phyloP scores from a whole-genome alignment of 306 rosid genomes.

The Cucurbita pepo region DNA sequence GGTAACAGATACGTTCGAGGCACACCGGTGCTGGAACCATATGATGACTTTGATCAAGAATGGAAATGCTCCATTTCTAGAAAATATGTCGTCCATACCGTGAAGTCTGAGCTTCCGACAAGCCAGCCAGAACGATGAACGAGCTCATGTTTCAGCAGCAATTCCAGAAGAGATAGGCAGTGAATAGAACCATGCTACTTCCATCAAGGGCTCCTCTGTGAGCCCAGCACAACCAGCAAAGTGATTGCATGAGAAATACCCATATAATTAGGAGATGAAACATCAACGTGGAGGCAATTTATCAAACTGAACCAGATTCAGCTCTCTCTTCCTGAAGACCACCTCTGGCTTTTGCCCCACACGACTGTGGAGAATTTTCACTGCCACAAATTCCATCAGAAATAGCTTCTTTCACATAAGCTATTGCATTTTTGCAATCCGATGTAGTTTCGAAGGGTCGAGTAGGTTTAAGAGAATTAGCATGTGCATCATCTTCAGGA shows the following conservation, averaged over 20 bases:
- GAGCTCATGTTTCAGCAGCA: constrained; percentile 1
- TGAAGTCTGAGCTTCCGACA: not conserved
- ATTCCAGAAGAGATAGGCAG: not conserved
- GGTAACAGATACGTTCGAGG: not conserved
- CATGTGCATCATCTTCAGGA: constrained; percentile 8
- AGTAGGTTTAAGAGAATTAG: constrained; percentile 17
- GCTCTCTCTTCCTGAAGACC: constrained; percentile 15
- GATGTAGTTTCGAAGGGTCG: constrained; percentile 17
- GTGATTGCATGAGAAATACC: not conserved
- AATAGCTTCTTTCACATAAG: constrained; percentile 9
- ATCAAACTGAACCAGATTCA: constrained; percentile 18
- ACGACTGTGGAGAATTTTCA: constrained; percentile 21
- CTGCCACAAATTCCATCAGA: constrained; percentile 19
- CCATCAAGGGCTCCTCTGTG: not conserved
- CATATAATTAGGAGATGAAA: not conserved
- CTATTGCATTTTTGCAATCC: constrained; percentile 19
- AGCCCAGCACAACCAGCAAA: constrained; percentile 20
- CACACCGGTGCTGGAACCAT: not conserved
- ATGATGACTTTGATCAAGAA: not conserved
- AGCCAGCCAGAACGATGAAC: not conserved
- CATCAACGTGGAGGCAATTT: constrained; percentile 7
- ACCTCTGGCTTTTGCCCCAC: constrained; percentile 21
- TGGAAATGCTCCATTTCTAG: not conserved
- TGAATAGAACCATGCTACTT: not conserved
- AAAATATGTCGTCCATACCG: not conserved